Evolutionary conservation across 2,329 filamentous ascomycete genomes (phyloP).

Genomic region (Ophiostoma sp.): DNA sequence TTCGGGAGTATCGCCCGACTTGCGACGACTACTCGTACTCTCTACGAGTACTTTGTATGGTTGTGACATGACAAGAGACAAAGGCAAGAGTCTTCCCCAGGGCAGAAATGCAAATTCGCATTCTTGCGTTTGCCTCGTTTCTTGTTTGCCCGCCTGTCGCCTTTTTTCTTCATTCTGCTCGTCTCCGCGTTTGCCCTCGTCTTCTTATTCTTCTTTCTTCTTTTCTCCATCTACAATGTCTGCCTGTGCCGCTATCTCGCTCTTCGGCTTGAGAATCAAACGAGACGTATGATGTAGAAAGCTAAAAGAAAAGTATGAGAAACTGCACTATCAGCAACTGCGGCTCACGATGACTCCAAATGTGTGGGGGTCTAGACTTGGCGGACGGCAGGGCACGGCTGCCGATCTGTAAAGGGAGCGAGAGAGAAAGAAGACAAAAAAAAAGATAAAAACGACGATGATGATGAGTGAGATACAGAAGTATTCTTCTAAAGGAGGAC

Average conservation of each 20-base stretch:
- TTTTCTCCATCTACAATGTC: neutral
- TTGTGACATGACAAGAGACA: neutral
- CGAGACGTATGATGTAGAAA: neutral
- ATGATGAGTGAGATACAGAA: neutral
- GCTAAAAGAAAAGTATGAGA: neutral
- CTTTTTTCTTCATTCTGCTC: neutral
- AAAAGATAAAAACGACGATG: neutral
- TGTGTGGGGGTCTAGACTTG: constrained; percentile 15
- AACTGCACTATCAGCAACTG: neutral
- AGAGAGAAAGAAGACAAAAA: neutral
- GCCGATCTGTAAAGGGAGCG: constrained; percentile 16
- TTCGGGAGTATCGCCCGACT: constrained; percentile 4
- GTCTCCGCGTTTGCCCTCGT: neutral
- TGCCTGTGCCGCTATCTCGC: neutral
- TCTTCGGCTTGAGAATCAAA: neutral
- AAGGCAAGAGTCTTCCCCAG: neutral
- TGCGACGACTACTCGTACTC: neutral
- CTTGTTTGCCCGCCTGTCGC: neutral
- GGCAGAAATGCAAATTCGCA: constrained; percentile 7
- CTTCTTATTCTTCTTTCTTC: neutral
- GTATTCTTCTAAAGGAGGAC: neutral
- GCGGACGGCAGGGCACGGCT: constrained; percentile 16
- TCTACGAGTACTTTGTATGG: neutral
- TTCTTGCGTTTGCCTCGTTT: neutral
- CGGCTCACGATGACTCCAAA: constrained; percentile 14